phyloP scores from a whole-genome alignment of 495 filamentous ascomycete genomes.

The Talaromyces proteolyticus region DNA sequence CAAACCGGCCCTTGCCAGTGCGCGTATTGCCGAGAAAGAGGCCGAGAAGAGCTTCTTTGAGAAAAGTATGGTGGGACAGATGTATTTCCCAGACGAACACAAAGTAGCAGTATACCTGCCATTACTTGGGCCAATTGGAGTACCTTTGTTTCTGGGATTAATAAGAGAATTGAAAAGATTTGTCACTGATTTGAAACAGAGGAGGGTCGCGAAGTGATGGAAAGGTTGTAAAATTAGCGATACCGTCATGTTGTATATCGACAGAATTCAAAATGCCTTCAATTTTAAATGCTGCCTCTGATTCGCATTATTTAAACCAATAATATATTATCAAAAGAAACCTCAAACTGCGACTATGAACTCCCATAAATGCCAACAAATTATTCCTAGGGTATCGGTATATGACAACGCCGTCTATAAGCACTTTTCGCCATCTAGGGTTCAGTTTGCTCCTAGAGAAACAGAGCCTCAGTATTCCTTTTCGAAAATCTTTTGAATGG shows the following conservation, averaged over 20 bases:
- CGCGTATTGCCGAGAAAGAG: slow-evolving; percentile 77
- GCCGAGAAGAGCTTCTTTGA: slow-evolving; percentile 97
- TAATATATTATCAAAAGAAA: not conserved
- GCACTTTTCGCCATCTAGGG: too few species aligned
- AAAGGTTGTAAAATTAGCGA: slow-evolving; percentile 1
- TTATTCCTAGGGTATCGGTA: not conserved
- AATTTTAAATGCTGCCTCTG: too few species aligned
- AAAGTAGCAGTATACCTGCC: slow-evolving; percentile 97
- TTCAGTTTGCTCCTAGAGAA: not conserved
- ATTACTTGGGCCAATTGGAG: slow-evolving; percentile 83
- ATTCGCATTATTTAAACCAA: too few species aligned
- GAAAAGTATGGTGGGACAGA: slow-evolving; percentile 97
- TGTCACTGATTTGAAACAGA: slow-evolving; percentile 31
- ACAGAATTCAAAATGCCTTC: too few species aligned
- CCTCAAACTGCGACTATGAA: too few species aligned
- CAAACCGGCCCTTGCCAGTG: slow-evolving; percentile 65
- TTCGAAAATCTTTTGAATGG: slow-evolving; percentile 77
- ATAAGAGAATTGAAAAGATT: slow-evolving; percentile 69
- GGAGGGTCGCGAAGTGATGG: slow-evolving; percentile 6
- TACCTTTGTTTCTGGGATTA: slow-evolving; percentile 77
- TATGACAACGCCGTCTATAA: not conserved
- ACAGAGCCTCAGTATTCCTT: slow-evolving; percentile 48
- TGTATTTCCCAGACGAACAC: slow-evolving; percentile 97
- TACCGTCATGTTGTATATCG: not conserved
- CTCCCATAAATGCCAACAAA: not conserved